A percentile compares a stretch with the other conserved stretches of the same genome.
These are phyloP conservation scores for Ilyonectria robusta DNA, from an alignment of 2,329 filamentous ascomycete species.

Conservation along the genomic window DNA sequence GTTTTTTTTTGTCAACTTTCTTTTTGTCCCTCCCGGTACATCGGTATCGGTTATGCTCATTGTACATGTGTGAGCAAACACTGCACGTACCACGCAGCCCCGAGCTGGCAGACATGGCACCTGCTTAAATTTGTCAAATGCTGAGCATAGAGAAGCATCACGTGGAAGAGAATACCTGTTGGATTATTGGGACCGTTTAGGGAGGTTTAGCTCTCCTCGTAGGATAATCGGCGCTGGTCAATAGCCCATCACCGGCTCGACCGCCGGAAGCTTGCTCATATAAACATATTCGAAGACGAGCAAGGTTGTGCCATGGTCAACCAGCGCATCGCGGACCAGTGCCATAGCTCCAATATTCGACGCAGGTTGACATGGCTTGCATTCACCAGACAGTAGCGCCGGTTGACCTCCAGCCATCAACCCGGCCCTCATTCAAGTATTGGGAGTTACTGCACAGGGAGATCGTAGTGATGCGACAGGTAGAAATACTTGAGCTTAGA, in stretches of 20 bases:
- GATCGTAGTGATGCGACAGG: not conserved
- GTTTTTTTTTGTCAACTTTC: too few relatives aligned
- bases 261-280: not conserved
- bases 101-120: not conserved
- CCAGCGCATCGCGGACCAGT: not conserved
- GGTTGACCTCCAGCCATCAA: not conserved
- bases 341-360: not conserved
- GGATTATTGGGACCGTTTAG: not conserved
- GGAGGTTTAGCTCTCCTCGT: not conserved
- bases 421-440: not conserved
- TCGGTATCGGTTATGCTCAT: too few relatives aligned
- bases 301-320: not conserved
- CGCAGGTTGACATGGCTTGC: not conserved
- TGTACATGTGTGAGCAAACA: slow-evolving; percentile 3
- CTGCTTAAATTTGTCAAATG: not conserved
- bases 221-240: not conserved
- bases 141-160: not conserved
- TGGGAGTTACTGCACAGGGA: not conserved
- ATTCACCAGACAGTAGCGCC: not conserved
- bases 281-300: not conserved
- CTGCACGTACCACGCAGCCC: not conserved
- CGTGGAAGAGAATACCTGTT: not conserved
- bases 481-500: not conserved
- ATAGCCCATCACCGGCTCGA: not conserved
- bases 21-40: too few relatives aligned